Evolutionary conservation across 106 monocot species (phyloP), one percentile per base, ranked within the genome.

Genomic region (Alisma plantagoaquatica): DNA sequence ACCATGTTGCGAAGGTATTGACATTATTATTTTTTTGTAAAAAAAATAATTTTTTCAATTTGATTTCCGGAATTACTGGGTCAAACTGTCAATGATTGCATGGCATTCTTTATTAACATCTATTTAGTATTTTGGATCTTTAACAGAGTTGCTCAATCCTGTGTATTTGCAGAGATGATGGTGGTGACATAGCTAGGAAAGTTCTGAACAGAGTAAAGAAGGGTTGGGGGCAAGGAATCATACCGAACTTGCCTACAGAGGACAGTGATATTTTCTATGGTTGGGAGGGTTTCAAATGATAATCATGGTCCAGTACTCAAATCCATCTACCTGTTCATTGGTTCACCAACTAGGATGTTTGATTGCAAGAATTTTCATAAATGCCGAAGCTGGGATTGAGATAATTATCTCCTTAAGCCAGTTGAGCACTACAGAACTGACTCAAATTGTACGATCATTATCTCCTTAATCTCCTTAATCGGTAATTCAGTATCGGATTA

Each of bases 201-300:
- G 59, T 98, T 56, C 53, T 89, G 20, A 98, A 82, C 74, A 56
- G 80, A 65, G 84, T 96, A 38, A 78, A 84, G 56, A 84, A 69
- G 64, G 89, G 96, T 28, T 96, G 96, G 96, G 96, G 96, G 26
- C 89, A 85, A 62, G 75, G 84, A 31, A 76, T 52, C 41, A 78
- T 93, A 49, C 78, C 72, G 27, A 51, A n/a, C 29, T 59, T 31
- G 33, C 76, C 64, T 17, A 42, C 41, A 17, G 68, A 57, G 43
- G 60, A 80, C 17, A 23, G 32, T 29, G 57, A 76, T 21, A 20
- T 67, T 20, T 27, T 67, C 41, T 44, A 61, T 29, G 66, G 62
- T 16, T 75, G 68, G 63, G 63, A 61, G 43, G 33, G 32, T 23
- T 24, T 31, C 31, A 49, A 50, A 17, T 80, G 62, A 68, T 61